Evolutionary conservation across 1,139 yeast genomes (phyloP).

Genomic region (Suhomyces bribrorum): DNA sequence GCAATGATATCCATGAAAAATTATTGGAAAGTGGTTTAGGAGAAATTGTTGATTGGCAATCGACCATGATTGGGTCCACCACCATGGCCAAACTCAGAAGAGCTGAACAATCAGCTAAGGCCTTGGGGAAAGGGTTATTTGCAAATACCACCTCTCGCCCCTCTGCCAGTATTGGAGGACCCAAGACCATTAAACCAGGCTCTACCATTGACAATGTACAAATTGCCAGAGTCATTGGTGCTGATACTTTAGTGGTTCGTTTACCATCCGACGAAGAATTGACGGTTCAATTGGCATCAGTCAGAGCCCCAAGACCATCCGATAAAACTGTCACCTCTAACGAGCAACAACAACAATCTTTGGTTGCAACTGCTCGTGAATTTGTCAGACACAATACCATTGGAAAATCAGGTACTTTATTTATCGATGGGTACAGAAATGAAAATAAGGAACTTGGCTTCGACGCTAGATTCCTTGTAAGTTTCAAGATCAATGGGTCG

Average conservation of each 20-base stretch:
- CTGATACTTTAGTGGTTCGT: constrained; percentile 65
- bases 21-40: constrained; percentile 71
- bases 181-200: constrained; percentile 43
- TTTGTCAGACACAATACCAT: constrained; percentile 66
- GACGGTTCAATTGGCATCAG: constrained; percentile 72
- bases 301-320: constrained; percentile 68
- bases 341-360: constrained; percentile 42
- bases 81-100: constrained; percentile 63
- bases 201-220: constrained; percentile 50
- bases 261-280: constrained; percentile 49
- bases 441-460: constrained; percentile 57
- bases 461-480: constrained; percentile 67
- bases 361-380: constrained; percentile 68
- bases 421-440: constrained; percentile 65
- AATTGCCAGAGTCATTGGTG: constrained; percentile 61
- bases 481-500: constrained; percentile 43
- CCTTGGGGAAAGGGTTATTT: constrained; percentile 64
- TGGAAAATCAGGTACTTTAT: constrained; percentile 65
- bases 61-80: constrained; percentile 65
- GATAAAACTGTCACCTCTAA: constrained; percentile 55
- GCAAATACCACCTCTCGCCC: constrained; percentile 36
- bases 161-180: constrained; percentile 15
- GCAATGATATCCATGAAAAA: constrained; percentile 65
- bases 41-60: constrained; percentile 81
- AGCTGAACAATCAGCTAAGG: constrained; percentile 69